Evolutionary conservation across 805 yeast genomes (phyloP).

Genomic region (Zygotorulaspora chibaensis): DNA sequence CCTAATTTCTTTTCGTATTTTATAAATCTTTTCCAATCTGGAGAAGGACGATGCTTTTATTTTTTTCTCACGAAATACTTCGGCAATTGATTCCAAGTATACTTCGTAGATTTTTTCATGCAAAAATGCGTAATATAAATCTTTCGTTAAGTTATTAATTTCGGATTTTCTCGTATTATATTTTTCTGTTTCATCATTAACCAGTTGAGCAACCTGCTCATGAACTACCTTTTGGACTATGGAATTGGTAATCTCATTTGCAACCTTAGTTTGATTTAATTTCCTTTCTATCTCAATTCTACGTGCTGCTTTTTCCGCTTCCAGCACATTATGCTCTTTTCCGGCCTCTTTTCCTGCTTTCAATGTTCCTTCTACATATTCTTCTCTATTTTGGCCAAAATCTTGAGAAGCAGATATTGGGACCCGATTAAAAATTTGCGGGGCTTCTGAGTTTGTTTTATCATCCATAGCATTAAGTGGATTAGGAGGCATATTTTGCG

Average conservation of each 20-base stretch:
- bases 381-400: no score
- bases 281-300: slow-evolving; percentile 15
- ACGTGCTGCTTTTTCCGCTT: not conserved
- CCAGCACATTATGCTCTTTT: slow-evolving; percentile 6
- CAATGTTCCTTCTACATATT: not conserved
- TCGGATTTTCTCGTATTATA: slow-evolving; percentile 5
- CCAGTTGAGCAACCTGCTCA: not conserved
- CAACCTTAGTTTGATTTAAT: slow-evolving; percentile 25
- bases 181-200: slow-evolving; percentile 3
- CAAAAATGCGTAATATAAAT: slow-evolving; percentile 56
- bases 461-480: no score
- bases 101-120: slow-evolving; percentile 49
- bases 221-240: slow-evolving; percentile 10
- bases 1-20: slow-evolving; percentile 20
- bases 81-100: slow-evolving; percentile 45
- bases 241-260: slow-evolving; percentile 7
- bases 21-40: slow-evolving; percentile 34
- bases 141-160: slow-evolving; percentile 43
- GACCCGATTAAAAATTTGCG: no score
- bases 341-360: slow-evolving; percentile 10
- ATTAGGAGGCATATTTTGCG: no score
- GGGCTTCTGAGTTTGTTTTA: no score
- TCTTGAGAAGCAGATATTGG: no score
- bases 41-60: slow-evolving; percentile 35
- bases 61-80: slow-evolving; percentile 31